A percentile compares a stretch with the other conserved stretches of the same genome.
Evolutionary conservation across 1,284 basidiomycete genomes (phyloP).

Genomic region (Cryptococcus floricola): DNA sequence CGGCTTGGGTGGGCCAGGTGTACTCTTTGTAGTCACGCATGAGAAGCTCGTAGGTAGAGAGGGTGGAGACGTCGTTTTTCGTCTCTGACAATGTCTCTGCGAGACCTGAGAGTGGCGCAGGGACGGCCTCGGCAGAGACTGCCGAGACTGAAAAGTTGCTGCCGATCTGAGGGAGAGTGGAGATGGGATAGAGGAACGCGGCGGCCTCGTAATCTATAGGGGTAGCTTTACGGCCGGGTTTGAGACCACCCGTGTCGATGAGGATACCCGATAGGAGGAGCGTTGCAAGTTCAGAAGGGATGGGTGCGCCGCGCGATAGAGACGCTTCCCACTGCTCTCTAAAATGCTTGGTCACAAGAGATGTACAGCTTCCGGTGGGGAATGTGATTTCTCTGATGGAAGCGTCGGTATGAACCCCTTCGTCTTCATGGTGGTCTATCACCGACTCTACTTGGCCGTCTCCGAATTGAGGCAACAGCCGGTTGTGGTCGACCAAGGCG

Average conservation of each 20-base stretch:
- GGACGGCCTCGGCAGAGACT: conserved; percentile 9
- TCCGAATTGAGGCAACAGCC: conserved; percentile 58
- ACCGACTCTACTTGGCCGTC: conserved; percentile 62
- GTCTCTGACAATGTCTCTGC: conserved; percentile 55
- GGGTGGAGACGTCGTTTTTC: conserved; percentile 67
- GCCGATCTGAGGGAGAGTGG: conserved; percentile 17
- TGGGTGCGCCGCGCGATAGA: conserved; percentile 32
- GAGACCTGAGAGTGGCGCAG: conserved; percentile 47
- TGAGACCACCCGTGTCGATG: conserved; percentile 77
- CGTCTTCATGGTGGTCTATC: conserved; percentile 93
- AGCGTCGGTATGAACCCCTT: conserved; percentile 62
- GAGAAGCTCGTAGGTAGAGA: conserved; percentile 72
- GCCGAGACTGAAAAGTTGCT: conserved; percentile 4
- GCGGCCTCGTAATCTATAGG: conserved; percentile 61
- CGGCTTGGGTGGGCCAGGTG: conserved; percentile 49
- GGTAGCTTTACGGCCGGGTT: conserved; percentile 67
- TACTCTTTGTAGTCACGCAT: conserved; percentile 93
- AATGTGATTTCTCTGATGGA: conserved; percentile 61
- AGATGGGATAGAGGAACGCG: conserved; percentile 55
- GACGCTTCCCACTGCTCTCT: conserved; percentile 37
- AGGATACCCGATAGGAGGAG: conserved; percentile 75
- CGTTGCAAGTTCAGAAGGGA: conserved; percentile 59
- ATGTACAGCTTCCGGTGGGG: conserved; percentile 70
- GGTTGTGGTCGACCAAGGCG: conserved; percentile 86
- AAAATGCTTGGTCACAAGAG: conserved; percentile 64